A percentile compares a stretch with the other conserved stretches of the same genome.
phyloP scores from a whole-genome alignment of 495 filamentous ascomycete genomes.

The Neurospora terricola region DNA sequence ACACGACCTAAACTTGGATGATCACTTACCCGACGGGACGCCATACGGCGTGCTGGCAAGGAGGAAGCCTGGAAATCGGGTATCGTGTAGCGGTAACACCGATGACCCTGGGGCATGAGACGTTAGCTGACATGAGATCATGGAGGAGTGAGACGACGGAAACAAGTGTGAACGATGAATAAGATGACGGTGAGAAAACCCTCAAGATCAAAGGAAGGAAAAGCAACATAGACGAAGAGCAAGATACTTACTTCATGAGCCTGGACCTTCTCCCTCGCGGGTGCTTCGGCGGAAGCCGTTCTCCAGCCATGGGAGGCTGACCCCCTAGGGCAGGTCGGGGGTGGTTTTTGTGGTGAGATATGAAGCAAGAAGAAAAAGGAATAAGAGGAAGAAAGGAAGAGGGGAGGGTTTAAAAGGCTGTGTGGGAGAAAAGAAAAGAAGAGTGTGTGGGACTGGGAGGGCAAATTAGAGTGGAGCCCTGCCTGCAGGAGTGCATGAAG shows the following conservation, averaged over 20 bases:
- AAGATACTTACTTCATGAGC: background rate
- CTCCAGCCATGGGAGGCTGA: background rate
- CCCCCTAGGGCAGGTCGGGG: background rate
- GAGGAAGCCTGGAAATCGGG: too few relatives aligned
- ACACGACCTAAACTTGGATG: background rate
- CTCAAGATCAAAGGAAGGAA: background rate
- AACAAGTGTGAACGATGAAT: background rate
- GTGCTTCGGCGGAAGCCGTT: background rate
- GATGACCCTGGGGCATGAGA: background rate
- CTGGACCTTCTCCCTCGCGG: background rate
- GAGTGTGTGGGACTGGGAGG: background rate
- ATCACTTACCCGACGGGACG: background rate
- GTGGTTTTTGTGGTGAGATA: background rate
- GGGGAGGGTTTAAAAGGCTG: background rate
- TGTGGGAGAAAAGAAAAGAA: background rate
- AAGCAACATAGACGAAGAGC: background rate
- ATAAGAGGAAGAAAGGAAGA: background rate
- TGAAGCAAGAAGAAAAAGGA: background rate
- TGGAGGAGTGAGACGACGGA: background rate
- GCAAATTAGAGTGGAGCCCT: background rate
- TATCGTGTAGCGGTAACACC: background rate
- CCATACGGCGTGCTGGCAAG: background rate
- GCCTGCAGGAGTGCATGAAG: background rate
- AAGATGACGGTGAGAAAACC: background rate
- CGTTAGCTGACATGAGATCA: background rate